Evolutionary conservation across 768 basidiomycete species (phyloP).

Genomic region (Favolaschia claudopus): DNA sequence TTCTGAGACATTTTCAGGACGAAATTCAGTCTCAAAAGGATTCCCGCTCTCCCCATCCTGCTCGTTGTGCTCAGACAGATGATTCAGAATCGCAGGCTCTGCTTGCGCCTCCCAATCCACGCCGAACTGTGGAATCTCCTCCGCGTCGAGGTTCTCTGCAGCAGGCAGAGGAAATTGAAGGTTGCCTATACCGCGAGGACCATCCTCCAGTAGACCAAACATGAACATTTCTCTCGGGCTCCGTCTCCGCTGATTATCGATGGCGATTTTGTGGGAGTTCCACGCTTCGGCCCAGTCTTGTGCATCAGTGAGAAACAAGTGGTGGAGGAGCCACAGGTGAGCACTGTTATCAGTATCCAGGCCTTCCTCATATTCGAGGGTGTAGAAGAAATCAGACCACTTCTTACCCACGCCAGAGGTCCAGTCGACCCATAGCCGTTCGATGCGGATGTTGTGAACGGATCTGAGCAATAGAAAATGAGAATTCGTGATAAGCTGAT

Average conservation of each 20-base stretch:
- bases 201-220: constrained; percentile 22
- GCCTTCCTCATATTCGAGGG: constrained; percentile 37
- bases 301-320: constrained; percentile 38
- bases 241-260: background rate
- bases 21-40: background rate
- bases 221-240: constrained; percentile 26
- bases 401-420: constrained; percentile 41
- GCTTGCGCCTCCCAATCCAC: constrained; percentile 1
- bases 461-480: constrained; percentile 31
- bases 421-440: constrained; percentile 48
- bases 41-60: background rate
- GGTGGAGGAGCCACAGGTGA: constrained; percentile 29
- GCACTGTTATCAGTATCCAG: constrained; percentile 31
- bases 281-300: constrained; percentile 35
- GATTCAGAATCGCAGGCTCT: too few species aligned
- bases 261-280: constrained; percentile 34
- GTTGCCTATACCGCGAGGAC: constrained; percentile 5
- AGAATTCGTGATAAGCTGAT: background rate
- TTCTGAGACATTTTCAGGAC: background rate
- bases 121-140: background rate
- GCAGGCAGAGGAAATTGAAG: background rate
- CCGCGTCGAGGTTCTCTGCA: background rate
- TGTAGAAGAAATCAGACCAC: constrained; percentile 46
- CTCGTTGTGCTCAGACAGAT: background rate
- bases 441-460: constrained; percentile 51